phyloP scores from a whole-genome alignment of 1,284 basidiomycete species.

The Mycosarcoma mackinlayi region DNA sequence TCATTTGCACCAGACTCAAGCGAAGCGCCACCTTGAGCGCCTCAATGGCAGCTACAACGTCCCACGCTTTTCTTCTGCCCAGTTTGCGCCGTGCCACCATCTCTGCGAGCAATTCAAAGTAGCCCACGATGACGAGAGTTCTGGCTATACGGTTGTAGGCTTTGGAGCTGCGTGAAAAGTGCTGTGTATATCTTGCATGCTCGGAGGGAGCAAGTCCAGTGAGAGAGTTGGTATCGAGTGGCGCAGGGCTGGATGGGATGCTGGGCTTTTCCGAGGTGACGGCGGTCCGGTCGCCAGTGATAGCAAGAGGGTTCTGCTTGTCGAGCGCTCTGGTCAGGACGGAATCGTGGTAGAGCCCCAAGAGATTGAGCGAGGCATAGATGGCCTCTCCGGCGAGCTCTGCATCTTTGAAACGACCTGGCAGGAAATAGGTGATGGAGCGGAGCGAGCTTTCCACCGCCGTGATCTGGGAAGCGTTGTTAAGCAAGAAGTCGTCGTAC shows the following conservation, averaged over 20 bases:
- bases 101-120: conserved; percentile 68
- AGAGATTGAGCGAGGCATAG: conserved; percentile 69
- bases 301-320: conserved; percentile 17
- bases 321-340: conserved; percentile 66
- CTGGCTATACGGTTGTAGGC: conserved; percentile 65
- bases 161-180: conserved; percentile 61
- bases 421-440: conserved; percentile 91
- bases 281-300: background rate
- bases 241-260: background rate
- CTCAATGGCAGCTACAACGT: conserved; percentile 69
- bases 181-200: conserved; percentile 69
- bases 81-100: conserved; percentile 68
- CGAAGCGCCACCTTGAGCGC: conserved; percentile 67
- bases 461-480: conserved; percentile 72
- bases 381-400: conserved; percentile 74
- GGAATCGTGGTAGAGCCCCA: conserved; percentile 70
- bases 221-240: conserved; percentile 7
- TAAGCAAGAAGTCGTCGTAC: conserved; percentile 64
- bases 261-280: conserved; percentile 9
- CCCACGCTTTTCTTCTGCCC: conserved; percentile 63
- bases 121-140: conserved; percentile 64
- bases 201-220: conserved; percentile 59
- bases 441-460: conserved; percentile 87
- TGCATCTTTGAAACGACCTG: conserved; percentile 94
- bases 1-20: conserved; percentile 67